Base-by-base conservation (phyloP, 176 grass and related monocot species). In the Luzula sylvatica region DNA sequence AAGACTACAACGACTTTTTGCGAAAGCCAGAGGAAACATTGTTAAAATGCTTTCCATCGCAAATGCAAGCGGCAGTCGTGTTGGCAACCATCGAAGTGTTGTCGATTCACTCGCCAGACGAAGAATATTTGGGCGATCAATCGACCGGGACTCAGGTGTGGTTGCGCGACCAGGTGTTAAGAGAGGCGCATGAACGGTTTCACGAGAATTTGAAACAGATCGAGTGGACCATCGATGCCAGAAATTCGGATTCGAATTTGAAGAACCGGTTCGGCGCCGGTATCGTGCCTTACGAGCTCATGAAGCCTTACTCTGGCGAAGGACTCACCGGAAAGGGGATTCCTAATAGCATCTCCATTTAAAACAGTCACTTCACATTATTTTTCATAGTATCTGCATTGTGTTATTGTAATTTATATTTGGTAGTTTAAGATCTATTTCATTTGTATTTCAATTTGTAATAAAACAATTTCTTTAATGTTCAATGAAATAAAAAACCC, bases 271-370 rank as follows among this genome's bases (percentile, higher is more conserved):
- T 46, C 19, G 84, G 90, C 4, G 76, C 80, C 2, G 83, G 89
- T 13, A 61, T 88, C 5, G n/a, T 82, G 55, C 77, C 80, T 39
- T 96, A 86, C 38, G 53, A 89, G 65, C 70, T 86, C 74, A 73
- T 89, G 74, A 82, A 81, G 53, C 83, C 89, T 2, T 82, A 69
- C 56, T 88, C 83, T 0, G 7, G 42, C 42, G 13, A 30, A 0
- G 77, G 83, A 21, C 47, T 81, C 8, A 95, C 89, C 0, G 62
- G 73, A 26, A 87, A 15, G 66, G 89, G 83, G 20, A 79, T 95
- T 15, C 89, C 89, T 5, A 95, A 82, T 25, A 95, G 77, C 58
- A 76, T 76, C 1, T 78, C 83, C 15, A 88, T 95, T 17, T 88
- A 24, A 82, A 6, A 29, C n/a, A n/a, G n/a, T n/a, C n/a, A n/a